These are phyloP conservation scores for Boletus tomentosulus DNA, from an alignment of 768 basidiomycete species.

Conservation along the genomic window DNA sequence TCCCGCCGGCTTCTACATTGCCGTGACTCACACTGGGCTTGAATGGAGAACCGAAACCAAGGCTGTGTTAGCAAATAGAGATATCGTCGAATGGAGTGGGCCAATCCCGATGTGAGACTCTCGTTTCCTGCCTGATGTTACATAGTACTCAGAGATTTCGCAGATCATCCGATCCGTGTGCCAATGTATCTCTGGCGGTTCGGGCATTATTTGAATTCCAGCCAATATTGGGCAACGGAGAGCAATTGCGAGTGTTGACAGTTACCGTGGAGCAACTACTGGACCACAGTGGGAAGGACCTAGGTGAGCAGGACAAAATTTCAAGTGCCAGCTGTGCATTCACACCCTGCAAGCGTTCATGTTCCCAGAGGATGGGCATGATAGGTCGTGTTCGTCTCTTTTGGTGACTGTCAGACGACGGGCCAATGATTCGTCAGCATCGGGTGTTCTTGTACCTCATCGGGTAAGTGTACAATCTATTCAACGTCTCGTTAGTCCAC, in stretches of 20 bases:
- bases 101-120: not conserved
- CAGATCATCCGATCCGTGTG: not conserved
- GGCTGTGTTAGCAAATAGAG: not conserved
- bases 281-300: not conserved
- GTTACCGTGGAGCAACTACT: not conserved
- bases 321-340: not conserved
- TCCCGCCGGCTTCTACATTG: no score
- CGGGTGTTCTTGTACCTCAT: no score
- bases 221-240: not conserved
- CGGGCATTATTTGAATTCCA: not conserved
- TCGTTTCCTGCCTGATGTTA: not conserved
- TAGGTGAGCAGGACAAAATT: not conserved
- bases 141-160: not conserved
- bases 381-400: no score
- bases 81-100: not conserved
- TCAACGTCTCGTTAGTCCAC: no score
- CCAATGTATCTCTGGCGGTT: not conserved
- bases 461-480: no score
- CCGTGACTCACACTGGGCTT: no score
- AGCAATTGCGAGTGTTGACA: not conserved
- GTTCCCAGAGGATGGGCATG: no score
- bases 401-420: no score
- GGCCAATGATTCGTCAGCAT: no score
- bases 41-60: not conserved
- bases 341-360: no score